Evolutionary conservation across 495 filamentous ascomycete genomes (phyloP).

Genomic region (Penicillium egyptiacum): DNA sequence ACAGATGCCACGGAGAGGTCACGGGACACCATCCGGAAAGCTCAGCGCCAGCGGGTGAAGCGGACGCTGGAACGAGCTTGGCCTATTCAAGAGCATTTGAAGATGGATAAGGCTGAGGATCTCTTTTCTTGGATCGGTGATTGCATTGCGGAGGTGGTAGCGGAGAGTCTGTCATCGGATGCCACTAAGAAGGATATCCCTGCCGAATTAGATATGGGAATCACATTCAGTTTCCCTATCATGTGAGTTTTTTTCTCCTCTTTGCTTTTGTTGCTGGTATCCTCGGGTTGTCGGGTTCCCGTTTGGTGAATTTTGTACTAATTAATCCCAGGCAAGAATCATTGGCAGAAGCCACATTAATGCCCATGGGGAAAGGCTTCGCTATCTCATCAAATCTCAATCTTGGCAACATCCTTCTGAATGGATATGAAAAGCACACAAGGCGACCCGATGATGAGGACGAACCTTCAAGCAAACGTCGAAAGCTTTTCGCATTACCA

Average conservation of each 20-base stretch:
- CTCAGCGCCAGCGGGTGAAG: slow-evolving; percentile 52
- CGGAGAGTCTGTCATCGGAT: slow-evolving; percentile 48
- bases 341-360: slow-evolving; percentile 71
- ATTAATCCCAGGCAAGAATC: slow-evolving; percentile 62
- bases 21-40: slow-evolving; percentile 45
- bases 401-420: slow-evolving; percentile 64
- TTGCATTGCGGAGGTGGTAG: slow-evolving; percentile 72
- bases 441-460: slow-evolving; percentile 46
- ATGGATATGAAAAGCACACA: slow-evolving; percentile 65
- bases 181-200: slow-evolving; percentile 45
- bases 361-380: slow-evolving; percentile 89
- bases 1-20: slow-evolving; percentile 40
- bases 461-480: slow-evolving; percentile 45
- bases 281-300: too few relatives aligned
- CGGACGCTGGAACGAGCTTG: slow-evolving; percentile 68
- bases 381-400: slow-evolving; percentile 71
- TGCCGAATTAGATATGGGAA: slow-evolving; percentile 68
- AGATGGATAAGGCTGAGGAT: slow-evolving; percentile 71
- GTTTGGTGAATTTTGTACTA: slow-evolving; percentile 10
- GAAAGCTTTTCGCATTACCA: slow-evolving; percentile 57
- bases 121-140: slow-evolving; percentile 79
- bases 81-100: slow-evolving; percentile 78
- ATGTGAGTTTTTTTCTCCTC: slow-evolving; percentile 49
- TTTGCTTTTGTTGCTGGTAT: neutral
- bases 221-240: slow-evolving; percentile 87